Conservation (phyloP, 257 asterid species). For the Nicotiana noctiflora region DNA sequence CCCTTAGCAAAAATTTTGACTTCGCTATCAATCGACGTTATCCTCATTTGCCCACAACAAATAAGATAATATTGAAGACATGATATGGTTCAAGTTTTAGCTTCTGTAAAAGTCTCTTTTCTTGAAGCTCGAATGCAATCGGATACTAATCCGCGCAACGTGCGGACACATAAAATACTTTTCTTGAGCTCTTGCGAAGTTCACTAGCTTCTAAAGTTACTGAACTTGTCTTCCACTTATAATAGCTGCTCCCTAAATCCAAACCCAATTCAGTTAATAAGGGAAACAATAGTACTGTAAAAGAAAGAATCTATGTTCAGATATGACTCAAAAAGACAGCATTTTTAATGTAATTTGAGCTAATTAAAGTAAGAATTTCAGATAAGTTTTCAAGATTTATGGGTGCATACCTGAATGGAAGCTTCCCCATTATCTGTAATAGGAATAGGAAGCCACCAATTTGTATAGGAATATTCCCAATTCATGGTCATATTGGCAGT, state of each 20-base stretch:
- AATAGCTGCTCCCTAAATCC: not conserved
- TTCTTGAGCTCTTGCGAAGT: not conserved
- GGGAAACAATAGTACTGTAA: not conserved
- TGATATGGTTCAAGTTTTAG: not conserved
- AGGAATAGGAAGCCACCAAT: slow-evolving; percentile 54
- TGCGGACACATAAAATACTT: not conserved
- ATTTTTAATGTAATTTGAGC: not conserved
- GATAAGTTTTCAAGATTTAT: not conserved
- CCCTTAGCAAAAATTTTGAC: too few relatives aligned
- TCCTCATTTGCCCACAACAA: not conserved
- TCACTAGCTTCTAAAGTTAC: not conserved
- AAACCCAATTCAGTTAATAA: not conserved
- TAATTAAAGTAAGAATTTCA: not conserved
- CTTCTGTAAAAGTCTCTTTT: not conserved
- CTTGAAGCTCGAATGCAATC: not conserved
- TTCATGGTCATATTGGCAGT: slow-evolving; percentile 69
- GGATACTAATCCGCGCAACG: not conserved
- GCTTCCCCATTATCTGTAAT: slow-evolving; percentile 74
- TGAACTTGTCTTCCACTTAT: not conserved
- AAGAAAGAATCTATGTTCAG: not conserved
- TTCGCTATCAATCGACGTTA: not conserved
- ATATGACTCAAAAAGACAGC: not conserved
- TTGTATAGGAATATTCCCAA: slow-evolving; percentile 71
- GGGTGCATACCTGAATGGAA: slow-evolving; percentile 47
- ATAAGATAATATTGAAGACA: not conserved